phyloP scores from a whole-genome alignment of 306 rosid genomes.

The Geum urbanum region DNA sequence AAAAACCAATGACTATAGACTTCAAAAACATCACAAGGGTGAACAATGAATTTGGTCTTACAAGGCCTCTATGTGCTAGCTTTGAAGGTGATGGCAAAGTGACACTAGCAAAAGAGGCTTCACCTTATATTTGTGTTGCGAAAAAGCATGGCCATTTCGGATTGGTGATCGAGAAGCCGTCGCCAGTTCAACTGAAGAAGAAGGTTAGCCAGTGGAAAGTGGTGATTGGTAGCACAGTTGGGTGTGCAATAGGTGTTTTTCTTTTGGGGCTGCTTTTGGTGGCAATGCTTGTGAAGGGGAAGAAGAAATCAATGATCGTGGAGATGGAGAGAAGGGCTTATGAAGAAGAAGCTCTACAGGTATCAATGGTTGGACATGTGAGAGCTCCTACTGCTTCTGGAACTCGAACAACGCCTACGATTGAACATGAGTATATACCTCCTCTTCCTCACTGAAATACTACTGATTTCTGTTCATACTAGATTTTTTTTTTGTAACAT shows the following conservation, averaged over 20 bases:
- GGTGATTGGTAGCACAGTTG: constrained; percentile 73
- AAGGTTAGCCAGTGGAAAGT: constrained; percentile 73
- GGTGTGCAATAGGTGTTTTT: constrained; percentile 77
- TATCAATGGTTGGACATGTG: constrained; percentile 96
- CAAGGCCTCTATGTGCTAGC: constrained; percentile 62
- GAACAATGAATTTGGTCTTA: constrained; percentile 21
- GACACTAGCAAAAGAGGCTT: constrained; percentile 47
- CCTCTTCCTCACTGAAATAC: constrained; percentile 48
- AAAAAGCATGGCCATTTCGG: constrained; percentile 89
- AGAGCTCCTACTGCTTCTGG: constrained; percentile 77
- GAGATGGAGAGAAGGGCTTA: constrained; percentile 86
- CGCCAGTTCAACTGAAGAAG: constrained; percentile 38
- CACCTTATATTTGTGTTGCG: constrained; percentile 55
- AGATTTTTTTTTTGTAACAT: constrained; percentile 41
- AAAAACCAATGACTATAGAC: constrained; percentile 62
- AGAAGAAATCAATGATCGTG: constrained; percentile 81
- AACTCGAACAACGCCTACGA: constrained; percentile 56
- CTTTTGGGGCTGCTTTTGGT: constrained; percentile 75
- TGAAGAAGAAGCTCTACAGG: constrained; percentile 94
- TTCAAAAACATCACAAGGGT: constrained; percentile 49
- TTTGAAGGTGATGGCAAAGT: constrained; percentile 77
- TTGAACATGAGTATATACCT: constrained; percentile 58
- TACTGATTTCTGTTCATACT: constrained; percentile 5
- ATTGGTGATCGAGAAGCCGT: constrained; percentile 54
- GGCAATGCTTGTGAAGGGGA: constrained; percentile 89